These are phyloP conservation scores for Camelina neglecta DNA, from an alignment of 345 rosid genomes.

Conservation along the genomic window DNA sequence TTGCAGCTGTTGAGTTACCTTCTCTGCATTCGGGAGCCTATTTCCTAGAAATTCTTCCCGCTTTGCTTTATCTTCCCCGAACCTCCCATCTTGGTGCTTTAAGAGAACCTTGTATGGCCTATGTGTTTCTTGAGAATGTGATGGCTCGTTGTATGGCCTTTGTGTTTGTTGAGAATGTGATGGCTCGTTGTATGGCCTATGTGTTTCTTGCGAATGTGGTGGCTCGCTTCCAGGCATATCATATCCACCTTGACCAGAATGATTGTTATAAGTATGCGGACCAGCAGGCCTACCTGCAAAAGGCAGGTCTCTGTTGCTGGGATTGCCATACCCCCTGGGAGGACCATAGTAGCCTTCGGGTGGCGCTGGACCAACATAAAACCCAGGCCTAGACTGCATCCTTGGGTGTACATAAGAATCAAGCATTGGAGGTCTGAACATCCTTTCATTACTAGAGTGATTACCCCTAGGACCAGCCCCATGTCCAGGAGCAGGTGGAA, in stretches of 20 bases:
- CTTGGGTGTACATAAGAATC: conserved; percentile 76
- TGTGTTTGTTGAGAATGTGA: conserved; percentile 60
- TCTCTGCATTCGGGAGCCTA: conserved; percentile 47
- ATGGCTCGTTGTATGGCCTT: conserved; percentile 66
- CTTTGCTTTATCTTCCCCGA: conserved; percentile 59
- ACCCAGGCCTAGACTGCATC: conserved; percentile 90
- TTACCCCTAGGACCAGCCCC: conserved; percentile 79
- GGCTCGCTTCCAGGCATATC: conserved; percentile 62
- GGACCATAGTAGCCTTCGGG: conserved; percentile 85
- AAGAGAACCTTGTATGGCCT: conserved; percentile 74
- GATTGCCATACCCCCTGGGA: conserved; percentile 73
- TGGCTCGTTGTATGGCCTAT: conserved; percentile 66
- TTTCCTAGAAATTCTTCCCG: conserved; percentile 50
- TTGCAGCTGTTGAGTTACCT: conserved; percentile 48
- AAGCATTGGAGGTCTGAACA: conserved; percentile 80
- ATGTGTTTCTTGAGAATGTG: conserved; percentile 60
- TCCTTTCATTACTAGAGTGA: conserved; percentile 68
- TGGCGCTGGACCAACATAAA: conserved; percentile 76
- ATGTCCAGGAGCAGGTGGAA: conserved; percentile 60
- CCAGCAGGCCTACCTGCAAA: conserved; percentile 77
- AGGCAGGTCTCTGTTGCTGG: conserved; percentile 74
- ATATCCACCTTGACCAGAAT: conserved; percentile 64
- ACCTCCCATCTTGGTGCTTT: conserved; percentile 77
- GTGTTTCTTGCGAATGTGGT: conserved; percentile 60
- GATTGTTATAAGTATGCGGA: conserved; percentile 58